Evolutionary conservation across 2,329 filamentous ascomycete species (phyloP).

Genomic region (Ascochyta lentis): DNA sequence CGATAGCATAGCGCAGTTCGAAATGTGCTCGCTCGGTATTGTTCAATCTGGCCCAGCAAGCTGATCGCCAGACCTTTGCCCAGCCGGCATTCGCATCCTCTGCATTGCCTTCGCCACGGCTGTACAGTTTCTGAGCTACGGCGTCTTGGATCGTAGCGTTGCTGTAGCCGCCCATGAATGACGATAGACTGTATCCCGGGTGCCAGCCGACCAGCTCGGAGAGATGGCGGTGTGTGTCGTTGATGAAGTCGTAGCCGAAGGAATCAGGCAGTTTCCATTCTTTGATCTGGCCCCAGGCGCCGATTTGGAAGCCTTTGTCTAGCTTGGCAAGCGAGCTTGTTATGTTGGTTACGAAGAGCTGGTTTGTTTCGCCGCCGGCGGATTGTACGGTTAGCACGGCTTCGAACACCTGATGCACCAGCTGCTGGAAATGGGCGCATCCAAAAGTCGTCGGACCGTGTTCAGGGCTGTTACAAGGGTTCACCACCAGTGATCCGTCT

Average conservation of each 20-base stretch:
- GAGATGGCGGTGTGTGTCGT: constrained; percentile 61
- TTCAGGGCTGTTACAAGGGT: constrained; percentile 66
- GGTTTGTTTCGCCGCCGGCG: constrained; percentile 29
- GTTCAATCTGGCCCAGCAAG: constrained; percentile 64
- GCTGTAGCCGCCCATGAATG: constrained; percentile 49
- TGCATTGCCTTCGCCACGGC: constrained; percentile 56
- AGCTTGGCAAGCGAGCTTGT: constrained; percentile 53
- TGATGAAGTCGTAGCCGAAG: constrained; percentile 50
- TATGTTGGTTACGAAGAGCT: constrained; percentile 48
- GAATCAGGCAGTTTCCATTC: constrained; percentile 58
- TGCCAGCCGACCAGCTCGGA: constrained; percentile 65
- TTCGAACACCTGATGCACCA: constrained; percentile 53
- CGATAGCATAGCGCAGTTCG: constrained; percentile 57
- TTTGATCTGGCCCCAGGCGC: constrained; percentile 54
- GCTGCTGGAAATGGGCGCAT: constrained; percentile 62
- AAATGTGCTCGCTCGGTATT: constrained; percentile 58
- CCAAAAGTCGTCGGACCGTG: constrained; percentile 60
- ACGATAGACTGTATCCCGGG: constrained; percentile 60
- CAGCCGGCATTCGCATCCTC: constrained; percentile 62
- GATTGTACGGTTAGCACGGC: constrained; percentile 28
- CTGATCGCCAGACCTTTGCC: constrained; percentile 65
- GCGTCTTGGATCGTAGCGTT: constrained; percentile 56
- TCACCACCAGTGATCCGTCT: constrained; percentile 62
- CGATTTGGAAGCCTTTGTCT: constrained; percentile 60
- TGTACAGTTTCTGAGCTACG: constrained; percentile 54